Evolutionary conservation across 371 early-diverging fungal genomes (phyloP).

Genomic region (Lichtheimia corymbifera): DNA sequence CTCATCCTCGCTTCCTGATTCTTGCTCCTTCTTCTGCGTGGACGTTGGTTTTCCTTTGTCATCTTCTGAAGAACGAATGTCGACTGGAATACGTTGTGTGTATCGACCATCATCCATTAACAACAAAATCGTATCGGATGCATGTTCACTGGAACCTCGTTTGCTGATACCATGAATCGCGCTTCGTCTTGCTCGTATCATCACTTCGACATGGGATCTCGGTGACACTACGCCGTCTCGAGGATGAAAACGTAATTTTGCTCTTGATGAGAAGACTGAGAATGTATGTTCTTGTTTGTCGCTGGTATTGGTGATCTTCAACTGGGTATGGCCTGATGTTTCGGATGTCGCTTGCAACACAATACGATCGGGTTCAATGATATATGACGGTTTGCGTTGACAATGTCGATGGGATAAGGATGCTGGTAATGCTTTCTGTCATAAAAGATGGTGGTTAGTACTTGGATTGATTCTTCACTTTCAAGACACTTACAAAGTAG

Average conservation of each 20-base stretch:
- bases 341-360: neutral
- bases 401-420: conserved; percentile 9
- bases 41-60: too few relatives aligned
- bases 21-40: too few relatives aligned
- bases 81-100: conserved; percentile 11
- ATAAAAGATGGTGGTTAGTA: neutral
- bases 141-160: neutral
- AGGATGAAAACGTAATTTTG: conserved; percentile 8
- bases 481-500: neutral
- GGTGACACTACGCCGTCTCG: conserved; percentile 10
- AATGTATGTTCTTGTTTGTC: conserved; percentile 5
- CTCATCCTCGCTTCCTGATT: too few relatives aligned
- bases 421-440: conserved; percentile 14
- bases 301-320: neutral
- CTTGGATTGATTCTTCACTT: neutral
- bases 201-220: conserved; percentile 4
- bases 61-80: conserved; percentile 1
- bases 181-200: conserved; percentile 10
- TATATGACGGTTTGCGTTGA: neutral
- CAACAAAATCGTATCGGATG: conserved; percentile 9
- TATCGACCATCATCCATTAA: conserved; percentile 9
- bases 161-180: conserved; percentile 4
- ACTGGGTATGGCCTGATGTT: neutral
- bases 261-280: conserved; percentile 11
- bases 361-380: conserved; percentile 5